Evolutionary conservation across 2,329 filamentous ascomycete genomes (phyloP).

Genomic region (Diplodia sapinea): DNA sequence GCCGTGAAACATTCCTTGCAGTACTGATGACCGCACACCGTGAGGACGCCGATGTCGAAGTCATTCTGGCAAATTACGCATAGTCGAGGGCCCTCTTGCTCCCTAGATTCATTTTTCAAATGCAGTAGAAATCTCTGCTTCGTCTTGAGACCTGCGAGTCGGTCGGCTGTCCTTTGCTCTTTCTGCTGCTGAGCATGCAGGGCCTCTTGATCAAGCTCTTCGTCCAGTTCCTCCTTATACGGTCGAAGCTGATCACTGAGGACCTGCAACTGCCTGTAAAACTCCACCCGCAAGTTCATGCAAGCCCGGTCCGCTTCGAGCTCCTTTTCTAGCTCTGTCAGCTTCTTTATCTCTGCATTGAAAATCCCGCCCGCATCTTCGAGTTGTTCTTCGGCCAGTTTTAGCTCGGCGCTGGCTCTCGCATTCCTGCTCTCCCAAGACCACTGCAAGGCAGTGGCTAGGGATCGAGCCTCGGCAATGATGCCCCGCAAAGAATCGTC

Average conservation of each 20-base stretch:
- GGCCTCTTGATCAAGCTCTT: slow-evolving; percentile 60
- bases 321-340: slow-evolving; percentile 67
- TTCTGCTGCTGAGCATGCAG: slow-evolving; percentile 50
- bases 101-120: slow-evolving; percentile 66
- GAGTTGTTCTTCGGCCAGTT: slow-evolving; percentile 69
- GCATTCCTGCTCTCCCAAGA: slow-evolving; percentile 60
- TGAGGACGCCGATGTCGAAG: slow-evolving; percentile 81
- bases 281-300: slow-evolving; percentile 87
- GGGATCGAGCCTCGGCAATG: slow-evolving; percentile 70
- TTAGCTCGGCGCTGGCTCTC: slow-evolving; percentile 67
- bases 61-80: slow-evolving; percentile 85
- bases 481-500: slow-evolving; percentile 71
- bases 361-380: slow-evolving; percentile 61
- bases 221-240: slow-evolving; percentile 68
- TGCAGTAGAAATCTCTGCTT: slow-evolving; percentile 78
- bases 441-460: slow-evolving; percentile 65
- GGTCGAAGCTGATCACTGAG: slow-evolving; percentile 87
- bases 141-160: slow-evolving; percentile 67
- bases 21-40: slow-evolving; percentile 88
- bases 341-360: slow-evolving; percentile 58
- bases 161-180: slow-evolving; percentile 61
- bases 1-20: slow-evolving; percentile 83
- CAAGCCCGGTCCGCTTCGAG: slow-evolving; percentile 74
- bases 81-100: slow-evolving; percentile 60
- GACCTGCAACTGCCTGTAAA: slow-evolving; percentile 86